A percentile compares a stretch with the other conserved stretches of the same genome.
These are phyloP conservation scores for Hebeloma cylindrosporum DNA, from an alignment of 768 basidiomycete species.

Conservation along the genomic window DNA sequence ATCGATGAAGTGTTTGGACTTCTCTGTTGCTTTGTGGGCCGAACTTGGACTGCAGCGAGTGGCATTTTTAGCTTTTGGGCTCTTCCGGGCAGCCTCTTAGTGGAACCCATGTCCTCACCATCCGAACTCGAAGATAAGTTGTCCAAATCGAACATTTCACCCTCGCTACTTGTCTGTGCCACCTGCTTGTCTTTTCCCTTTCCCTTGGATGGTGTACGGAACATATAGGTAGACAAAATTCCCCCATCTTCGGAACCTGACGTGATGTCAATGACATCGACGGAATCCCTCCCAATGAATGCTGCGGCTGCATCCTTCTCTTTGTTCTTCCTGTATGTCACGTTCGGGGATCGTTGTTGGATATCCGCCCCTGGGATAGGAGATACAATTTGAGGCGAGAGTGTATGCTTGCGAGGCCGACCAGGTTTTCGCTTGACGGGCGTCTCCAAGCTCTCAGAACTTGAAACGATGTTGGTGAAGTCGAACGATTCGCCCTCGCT, in stretches of 20 bases:
- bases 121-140: constrained; percentile 12
- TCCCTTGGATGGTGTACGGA: neutral
- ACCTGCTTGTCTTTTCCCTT: constrained; percentile 1
- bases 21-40: neutral
- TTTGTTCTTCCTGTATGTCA: neutral
- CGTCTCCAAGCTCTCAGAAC: constrained; percentile 12
- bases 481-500: constrained; percentile 21
- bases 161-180: constrained; percentile 4
- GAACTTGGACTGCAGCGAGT: constrained; percentile 1
- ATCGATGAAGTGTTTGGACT: constrained; percentile 1
- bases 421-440: constrained; percentile 12
- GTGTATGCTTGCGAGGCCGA: constrained; percentile 9
- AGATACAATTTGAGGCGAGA: neutral
- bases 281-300: neutral
- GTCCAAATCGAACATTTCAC: constrained; percentile 8
- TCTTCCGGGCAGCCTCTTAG: constrained; percentile 4
- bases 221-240: constrained; percentile 3
- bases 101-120: neutral
- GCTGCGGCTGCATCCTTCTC: constrained; percentile 1
- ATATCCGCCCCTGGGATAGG: neutral
- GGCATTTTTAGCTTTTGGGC: neutral
- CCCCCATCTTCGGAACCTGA: constrained; percentile 1
- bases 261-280: neutral
- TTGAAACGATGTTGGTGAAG: constrained; percentile 17
- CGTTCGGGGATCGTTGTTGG: constrained; percentile 4